A percentile compares a stretch with the other conserved stretches of the same genome.
phyloP scores from a whole-genome alignment of 179 eudicot species.

The Spergularia azorica region DNA sequence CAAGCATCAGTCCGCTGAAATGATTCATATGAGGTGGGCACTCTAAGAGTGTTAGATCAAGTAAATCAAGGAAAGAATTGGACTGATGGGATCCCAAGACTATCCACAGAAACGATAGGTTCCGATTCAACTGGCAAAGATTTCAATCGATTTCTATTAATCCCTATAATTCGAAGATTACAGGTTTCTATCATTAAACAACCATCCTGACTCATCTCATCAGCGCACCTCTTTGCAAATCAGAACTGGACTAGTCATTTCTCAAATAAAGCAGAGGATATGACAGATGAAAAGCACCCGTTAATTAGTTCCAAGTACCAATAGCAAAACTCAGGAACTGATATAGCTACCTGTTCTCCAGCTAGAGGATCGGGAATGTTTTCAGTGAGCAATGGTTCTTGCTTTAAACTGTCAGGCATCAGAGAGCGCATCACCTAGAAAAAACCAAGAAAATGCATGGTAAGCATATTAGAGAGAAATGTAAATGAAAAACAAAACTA shows the following conservation, averaged over 20 bases:
- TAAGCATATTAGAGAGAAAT: conserved; percentile 8
- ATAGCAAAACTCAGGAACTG: background rate
- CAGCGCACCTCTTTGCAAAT: background rate
- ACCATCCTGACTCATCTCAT: background rate
- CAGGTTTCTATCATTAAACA: conserved; percentile 1
- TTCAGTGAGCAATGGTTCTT: conserved; percentile 79
- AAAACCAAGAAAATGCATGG: conserved; percentile 11
- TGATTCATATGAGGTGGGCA: background rate
- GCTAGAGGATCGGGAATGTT: conserved; percentile 89
- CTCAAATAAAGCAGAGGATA: background rate
- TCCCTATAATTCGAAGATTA: background rate
- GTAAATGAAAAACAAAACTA: background rate
- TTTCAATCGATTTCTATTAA: background rate
- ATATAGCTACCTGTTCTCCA: conserved; percentile 81
- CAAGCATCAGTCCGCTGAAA: background rate
- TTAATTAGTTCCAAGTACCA: background rate
- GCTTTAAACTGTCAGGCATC: conserved; percentile 71
- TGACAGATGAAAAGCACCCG: background rate
- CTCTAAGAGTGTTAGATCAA: conserved; percentile 2
- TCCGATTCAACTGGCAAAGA: background rate
- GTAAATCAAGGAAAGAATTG: background rate
- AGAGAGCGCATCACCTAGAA: conserved; percentile 63
- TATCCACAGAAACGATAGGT: background rate
- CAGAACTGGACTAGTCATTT: background rate
- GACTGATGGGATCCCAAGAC: background rate